Conservation (phyloP, 116 monocot species). For the Cymodocea nodosa region DNA sequence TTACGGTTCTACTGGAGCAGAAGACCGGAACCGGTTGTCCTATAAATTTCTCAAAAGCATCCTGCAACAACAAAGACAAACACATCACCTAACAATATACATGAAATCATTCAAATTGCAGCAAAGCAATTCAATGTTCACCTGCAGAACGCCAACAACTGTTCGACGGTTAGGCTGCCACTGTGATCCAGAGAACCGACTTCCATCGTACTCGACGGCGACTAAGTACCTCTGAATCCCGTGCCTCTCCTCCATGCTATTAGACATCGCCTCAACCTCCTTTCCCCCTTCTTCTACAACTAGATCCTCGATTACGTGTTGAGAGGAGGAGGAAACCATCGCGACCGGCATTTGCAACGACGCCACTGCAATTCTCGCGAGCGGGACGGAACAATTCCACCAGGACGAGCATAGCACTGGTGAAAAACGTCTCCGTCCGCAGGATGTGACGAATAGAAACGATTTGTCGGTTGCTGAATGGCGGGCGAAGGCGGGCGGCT, state of each 20-base stretch:
- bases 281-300: conserved; percentile 2
- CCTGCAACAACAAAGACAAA: conserved; percentile 29
- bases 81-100: background rate
- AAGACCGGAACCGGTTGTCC: conserved; percentile 65
- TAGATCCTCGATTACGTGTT: background rate
- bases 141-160: conserved; percentile 73
- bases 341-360: background rate
- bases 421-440: background rate
- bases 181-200: conserved; percentile 82
- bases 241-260: conserved; percentile 4
- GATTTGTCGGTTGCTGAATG: background rate
- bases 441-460: background rate
- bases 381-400: background rate
- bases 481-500: background rate
- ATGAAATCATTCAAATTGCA: background rate
- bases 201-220: conserved; percentile 83
- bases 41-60: conserved; percentile 78
- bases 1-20: conserved; percentile 92
- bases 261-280: background rate
- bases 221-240: conserved; percentile 76
- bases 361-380: background rate
- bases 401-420: background rate
- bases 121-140: conserved; percentile 6
- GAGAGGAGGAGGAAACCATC: background rate
- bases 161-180: conserved; percentile 64